Base-by-base conservation (phyloP, 768 basidiomycete genomes). In the Termitomyces bulborhizus region DNA sequence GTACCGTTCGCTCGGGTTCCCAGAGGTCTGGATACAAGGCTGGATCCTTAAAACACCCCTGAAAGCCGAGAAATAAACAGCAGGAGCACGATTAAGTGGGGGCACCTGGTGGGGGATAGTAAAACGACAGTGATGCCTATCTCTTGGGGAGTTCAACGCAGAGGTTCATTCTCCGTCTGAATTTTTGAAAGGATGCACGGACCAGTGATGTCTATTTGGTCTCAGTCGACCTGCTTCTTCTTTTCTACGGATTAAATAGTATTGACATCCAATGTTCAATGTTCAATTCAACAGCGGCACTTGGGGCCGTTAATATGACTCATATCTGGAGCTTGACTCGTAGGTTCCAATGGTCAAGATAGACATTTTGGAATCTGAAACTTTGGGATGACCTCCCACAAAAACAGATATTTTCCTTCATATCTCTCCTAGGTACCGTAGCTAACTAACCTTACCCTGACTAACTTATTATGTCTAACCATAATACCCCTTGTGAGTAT, bases 1-100 rank as follows among this genome's bases (percentile, higher is more conserved):
- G 56, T 71, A 70, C 71, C 71, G 64, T 62, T 68, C 56, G 36
- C 53, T 62, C 46, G 60, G 62, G 58, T 51, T 57, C 43, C 61
- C 60, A 56, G 37, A 48, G 16, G 18, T 52, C 43, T 63, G 71
- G 71, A 56, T 63, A 58, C 66, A 64, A 63, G 43, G 26, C 53
- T 54, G 18, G 8, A 9, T 32, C 8, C 31, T 32, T 3, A 32
- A 32, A 32, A 18, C 5, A 29, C 37, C 48, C 21, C 34, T 34
- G 34, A 34, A 34, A 4, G 34, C 39, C 26, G 37, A 40, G 36
- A 42, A 21, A 4, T 8, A 21, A 49, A n/a, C 39, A 37, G 40
- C 47, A 56, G 42, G 32, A 39, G 36, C 12, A 26, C 34, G 11
- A 32, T 34, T 31, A 27, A 41, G 51, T 43, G 40, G n/a, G 21